Evolutionary conservation across 805 yeast genomes (phyloP).

Genomic region (Wickerhamiella spandovensis): DNA sequence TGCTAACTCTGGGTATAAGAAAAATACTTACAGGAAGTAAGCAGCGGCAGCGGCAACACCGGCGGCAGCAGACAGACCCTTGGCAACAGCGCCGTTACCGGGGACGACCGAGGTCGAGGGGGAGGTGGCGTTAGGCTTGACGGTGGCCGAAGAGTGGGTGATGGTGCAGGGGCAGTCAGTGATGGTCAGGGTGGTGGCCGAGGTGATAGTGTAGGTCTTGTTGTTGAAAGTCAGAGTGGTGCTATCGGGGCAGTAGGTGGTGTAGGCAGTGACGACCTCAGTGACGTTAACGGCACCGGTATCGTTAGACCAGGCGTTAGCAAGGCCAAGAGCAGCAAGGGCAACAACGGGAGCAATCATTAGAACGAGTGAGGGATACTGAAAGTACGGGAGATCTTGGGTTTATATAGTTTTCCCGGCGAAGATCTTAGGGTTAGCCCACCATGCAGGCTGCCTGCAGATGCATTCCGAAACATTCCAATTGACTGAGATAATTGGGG

Average conservation of each 20-base stretch:
- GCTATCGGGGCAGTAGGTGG: constrained; percentile 20
- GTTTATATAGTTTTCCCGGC: constrained; percentile 1
- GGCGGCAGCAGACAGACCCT: constrained; percentile 8
- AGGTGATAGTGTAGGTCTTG: constrained; percentile 55
- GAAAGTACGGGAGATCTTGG: neutral
- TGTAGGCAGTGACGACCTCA: constrained; percentile 14
- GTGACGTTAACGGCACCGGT: constrained; percentile 8
- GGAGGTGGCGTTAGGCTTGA: constrained; percentile 12
- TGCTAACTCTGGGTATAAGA: neutral
- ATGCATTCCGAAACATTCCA: neutral
- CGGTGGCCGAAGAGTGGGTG: constrained; percentile 3
- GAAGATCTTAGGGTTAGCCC: neutral
- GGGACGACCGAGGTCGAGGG: constrained; percentile 3
- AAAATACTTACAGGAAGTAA: constrained; percentile 10
- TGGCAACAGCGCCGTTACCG: constrained; percentile 10
- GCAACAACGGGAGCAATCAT: constrained; percentile 2
- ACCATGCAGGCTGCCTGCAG: neutral
- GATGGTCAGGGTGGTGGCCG: constrained; percentile 58
- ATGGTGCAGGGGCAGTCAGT: constrained; percentile 25
- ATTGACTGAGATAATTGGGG: neutral
- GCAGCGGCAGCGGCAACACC: constrained; percentile 19
- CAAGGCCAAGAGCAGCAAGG: constrained; percentile 50
- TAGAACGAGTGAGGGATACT: neutral
- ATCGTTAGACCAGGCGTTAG: constrained; percentile 26
- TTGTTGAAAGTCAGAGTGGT: constrained; percentile 41